These are phyloP conservation scores for Helotiales sp. DNA, from an alignment of 2,329 filamentous ascomycete genomes.

Conservation along the genomic window DNA sequence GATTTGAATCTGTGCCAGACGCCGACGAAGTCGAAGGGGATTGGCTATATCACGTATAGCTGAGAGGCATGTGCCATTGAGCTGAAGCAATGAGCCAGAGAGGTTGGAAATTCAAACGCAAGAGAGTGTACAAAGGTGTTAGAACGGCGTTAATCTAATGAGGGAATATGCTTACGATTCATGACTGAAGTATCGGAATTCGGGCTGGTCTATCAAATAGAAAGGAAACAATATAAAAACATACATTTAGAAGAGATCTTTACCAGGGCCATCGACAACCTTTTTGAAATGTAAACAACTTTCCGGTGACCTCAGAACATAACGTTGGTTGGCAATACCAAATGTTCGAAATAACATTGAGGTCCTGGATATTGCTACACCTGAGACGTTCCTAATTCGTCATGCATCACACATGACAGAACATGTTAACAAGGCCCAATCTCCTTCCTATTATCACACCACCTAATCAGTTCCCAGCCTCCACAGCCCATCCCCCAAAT, in stretches of 20 bases:
- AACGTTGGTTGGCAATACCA: no score
- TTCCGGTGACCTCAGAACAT: no score
- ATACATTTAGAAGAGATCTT: background rate
- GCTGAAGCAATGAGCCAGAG: background rate
- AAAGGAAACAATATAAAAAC: background rate
- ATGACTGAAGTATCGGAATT: background rate
- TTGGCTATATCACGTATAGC: background rate
- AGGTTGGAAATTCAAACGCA: background rate
- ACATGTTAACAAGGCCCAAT: background rate
- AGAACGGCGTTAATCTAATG: background rate
- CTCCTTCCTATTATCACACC: background rate
- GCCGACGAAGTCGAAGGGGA: background rate
- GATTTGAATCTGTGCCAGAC: constrained; percentile 47
- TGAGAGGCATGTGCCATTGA: background rate
- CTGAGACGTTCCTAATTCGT: background rate
- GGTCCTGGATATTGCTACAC: background rate
- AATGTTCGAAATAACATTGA: background rate
- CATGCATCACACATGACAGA: background rate
- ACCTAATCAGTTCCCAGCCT: constrained; percentile 46
- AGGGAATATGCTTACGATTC: background rate
- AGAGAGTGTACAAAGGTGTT: background rate
- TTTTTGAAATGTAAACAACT: background rate
- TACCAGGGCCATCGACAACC: no score
- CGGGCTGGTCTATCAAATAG: constrained; percentile 5
- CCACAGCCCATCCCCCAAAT: constrained; percentile 93